Conservation (phyloP, 176 grass and related monocot genomes). For the Oryza glaberrima region DNA sequence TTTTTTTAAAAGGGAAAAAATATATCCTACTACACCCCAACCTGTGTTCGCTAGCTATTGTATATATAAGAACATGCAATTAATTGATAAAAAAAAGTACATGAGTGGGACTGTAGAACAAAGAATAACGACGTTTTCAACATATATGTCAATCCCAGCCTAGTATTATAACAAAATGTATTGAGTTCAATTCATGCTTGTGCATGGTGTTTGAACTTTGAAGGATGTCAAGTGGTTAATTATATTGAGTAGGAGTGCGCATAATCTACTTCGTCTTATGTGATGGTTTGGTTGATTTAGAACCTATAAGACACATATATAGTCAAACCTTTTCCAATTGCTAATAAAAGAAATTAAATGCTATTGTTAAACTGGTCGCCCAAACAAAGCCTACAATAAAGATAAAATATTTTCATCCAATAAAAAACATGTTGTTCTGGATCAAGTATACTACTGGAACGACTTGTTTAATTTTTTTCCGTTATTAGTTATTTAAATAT, state of each 20-base stretch:
- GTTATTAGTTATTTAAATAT: not conserved
- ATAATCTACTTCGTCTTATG: not conserved
- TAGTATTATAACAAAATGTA: not conserved
- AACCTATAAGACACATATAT: not conserved
- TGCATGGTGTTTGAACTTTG: not conserved
- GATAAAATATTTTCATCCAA: not conserved
- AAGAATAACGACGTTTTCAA: not conserved
- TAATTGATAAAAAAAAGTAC: not conserved
- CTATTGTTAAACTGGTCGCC: not conserved
- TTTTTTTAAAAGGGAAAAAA: not conserved
- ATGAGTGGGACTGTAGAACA: not conserved
- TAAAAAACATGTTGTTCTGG: not conserved
- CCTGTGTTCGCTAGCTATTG: not conserved
- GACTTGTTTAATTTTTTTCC: no score
- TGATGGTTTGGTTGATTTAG: constrained; percentile 11
- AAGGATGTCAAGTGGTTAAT: not conserved
- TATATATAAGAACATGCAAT: not conserved
- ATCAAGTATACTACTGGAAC: not conserved
- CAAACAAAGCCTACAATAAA: not conserved
- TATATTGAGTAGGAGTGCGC: not conserved
- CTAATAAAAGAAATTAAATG: not conserved
- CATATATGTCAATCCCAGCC: not conserved
- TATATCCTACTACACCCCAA: not conserved
- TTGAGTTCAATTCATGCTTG: not conserved
- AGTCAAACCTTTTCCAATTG: not conserved